Evolutionary conservation across 2,329 filamentous ascomycete species (phyloP), one percentile per base, ranked within the genome.

Genomic region (Aspergillus japonicus): DNA sequence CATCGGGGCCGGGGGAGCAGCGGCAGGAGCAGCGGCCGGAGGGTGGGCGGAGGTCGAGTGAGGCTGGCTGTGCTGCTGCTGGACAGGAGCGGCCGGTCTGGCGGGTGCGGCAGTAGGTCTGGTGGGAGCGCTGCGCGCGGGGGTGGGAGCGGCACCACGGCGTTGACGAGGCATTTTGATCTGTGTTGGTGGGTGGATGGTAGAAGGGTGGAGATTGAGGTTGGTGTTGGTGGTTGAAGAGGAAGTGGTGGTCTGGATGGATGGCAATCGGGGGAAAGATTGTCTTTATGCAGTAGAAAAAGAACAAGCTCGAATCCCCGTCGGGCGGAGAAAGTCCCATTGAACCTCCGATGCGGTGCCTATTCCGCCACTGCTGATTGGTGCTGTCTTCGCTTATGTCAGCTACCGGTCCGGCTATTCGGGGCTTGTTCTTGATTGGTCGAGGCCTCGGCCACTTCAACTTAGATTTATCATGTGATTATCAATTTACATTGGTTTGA

Each of bases 111-210:
- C 77, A 52, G 81, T 85, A 69, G 90, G 90, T 71, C 90, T 88
- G 65, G 85, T 76, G 63, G 87, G 86, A 67, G 87, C 84, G 74
- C 85, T 82, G 72, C 77, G 75, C 72, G 78, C 73, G 70, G 78
- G 74, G 76, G 78, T 77, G 77, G 73, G 73, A 59, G 76, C 82
- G 73, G 80, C 85, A 78, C 84, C 82, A 78, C 89, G 86, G 76
- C 88, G 85, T 83, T 90, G 87, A 80, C 90, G 90, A 89, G 90
- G 80, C 90, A 94, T 94, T 61, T 16, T 44, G 39, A 58, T 68
- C 31, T 59, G 49, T 62, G 44, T 58, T 26, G 53, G 49, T 50
- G 48, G 51, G 58, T 64, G 62, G 58, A 58, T 56, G 21, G 21
- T 21, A 21, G 21, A 21, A 21, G 21, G 21, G 21, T n/a, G n/a